Evolutionary conservation across 1,284 basidiomycete species (phyloP).

Genomic region (Schizopora paradoxa): DNA sequence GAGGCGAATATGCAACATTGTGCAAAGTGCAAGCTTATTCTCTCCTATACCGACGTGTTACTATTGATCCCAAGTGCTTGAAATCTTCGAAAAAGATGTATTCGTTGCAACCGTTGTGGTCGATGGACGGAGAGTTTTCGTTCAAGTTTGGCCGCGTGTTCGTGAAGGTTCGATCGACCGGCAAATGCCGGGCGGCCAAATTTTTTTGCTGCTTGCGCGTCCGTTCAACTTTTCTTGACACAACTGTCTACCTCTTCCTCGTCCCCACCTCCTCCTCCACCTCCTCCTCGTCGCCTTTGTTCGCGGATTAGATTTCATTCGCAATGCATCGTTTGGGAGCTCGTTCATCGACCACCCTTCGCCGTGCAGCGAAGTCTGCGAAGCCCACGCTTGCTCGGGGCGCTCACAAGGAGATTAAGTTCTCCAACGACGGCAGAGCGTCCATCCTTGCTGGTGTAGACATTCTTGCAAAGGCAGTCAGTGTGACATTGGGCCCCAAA

Average conservation of each 20-base stretch:
- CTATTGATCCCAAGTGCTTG: too few species aligned
- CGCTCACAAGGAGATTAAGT: slow-evolving; percentile 94
- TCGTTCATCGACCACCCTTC: slow-evolving; percentile 39
- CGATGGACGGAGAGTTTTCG: too few species aligned
- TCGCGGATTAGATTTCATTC: neutral
- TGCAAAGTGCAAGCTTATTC: too few species aligned
- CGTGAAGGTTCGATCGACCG: too few species aligned
- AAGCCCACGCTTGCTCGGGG: slow-evolving; percentile 57
- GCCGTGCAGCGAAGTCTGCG: slow-evolving; percentile 41
- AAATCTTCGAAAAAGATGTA: too few species aligned
- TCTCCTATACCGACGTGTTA: too few species aligned
- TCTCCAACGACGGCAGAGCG: slow-evolving; percentile 92
- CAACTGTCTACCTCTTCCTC: neutral
- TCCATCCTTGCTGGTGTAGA: slow-evolving; percentile 95
- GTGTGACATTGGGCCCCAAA: slow-evolving; percentile 95
- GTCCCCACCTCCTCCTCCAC: neutral
- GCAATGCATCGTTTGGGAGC: slow-evolving; percentile 16
- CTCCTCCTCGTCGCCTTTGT: neutral
- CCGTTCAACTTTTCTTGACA: too few species aligned
- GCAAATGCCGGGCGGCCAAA: too few species aligned
- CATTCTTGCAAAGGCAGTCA: slow-evolving; percentile 91
- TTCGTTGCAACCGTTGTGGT: too few species aligned
- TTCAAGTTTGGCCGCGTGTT: too few species aligned
- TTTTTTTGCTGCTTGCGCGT: too few species aligned
- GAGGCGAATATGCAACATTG: too few species aligned